These are phyloP conservation scores for Coniferiporia weirii DNA, from an alignment of 1,284 basidiomycete genomes.

Conservation along the genomic window DNA sequence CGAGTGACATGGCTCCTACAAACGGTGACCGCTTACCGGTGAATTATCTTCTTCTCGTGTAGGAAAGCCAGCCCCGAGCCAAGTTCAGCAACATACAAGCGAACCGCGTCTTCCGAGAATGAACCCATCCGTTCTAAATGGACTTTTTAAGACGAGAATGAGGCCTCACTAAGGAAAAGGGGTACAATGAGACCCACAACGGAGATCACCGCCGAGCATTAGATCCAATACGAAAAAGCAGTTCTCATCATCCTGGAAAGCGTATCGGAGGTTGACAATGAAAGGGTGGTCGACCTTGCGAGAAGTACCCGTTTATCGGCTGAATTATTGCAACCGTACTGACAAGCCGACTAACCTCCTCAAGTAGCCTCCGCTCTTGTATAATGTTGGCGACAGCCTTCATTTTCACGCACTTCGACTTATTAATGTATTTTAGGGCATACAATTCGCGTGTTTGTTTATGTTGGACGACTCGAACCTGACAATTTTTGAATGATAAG, in stretches of 20 bases:
- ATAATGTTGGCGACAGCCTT: conserved; percentile 96
- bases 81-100: conserved; percentile 89
- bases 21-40: conserved; percentile 59
- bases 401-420: conserved; percentile 96
- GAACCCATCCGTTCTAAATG: conserved; percentile 87
- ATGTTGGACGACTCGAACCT: conserved; percentile 98
- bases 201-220: conserved; percentile 95
- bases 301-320: not conserved
- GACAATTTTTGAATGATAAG: not conserved
- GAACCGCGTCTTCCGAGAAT: conserved; percentile 80
- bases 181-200: conserved; percentile 58
- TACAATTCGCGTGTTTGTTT: conserved; percentile 94
- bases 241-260: conserved; percentile 99
- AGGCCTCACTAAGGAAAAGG: conserved; percentile 23
- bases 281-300: conserved; percentile 91
- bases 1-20: not conserved
- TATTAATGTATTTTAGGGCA: conserved; percentile 99
- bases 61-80: conserved; percentile 88
- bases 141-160: conserved; percentile 45
- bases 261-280: conserved; percentile 94
- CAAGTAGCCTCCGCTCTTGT: conserved; percentile 86
- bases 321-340: not conserved
- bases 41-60: conserved; percentile 90
- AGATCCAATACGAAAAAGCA: conserved; percentile 98
- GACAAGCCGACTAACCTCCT: conserved; percentile 58